Base-by-base conservation (phyloP, 2,329 filamentous ascomycete species). In the Verticillium nonalfalfae region DNA sequence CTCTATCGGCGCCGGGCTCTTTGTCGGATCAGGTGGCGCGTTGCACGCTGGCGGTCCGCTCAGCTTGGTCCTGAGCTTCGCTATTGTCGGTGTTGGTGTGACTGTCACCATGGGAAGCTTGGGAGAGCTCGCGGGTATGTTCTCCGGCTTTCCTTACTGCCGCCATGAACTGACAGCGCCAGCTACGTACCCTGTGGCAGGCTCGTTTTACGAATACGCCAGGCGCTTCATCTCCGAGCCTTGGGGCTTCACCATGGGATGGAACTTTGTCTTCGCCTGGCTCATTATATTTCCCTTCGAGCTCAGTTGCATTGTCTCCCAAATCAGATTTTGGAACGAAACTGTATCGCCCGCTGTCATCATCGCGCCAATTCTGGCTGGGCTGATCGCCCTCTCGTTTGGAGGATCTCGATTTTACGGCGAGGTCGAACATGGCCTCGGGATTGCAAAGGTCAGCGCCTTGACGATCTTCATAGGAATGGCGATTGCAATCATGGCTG, bases 391-490 rank as follows among this genome's bases (percentile, higher is more conserved):
- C 21, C 76, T 81, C 59, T 76, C 80, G 59, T 68, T 79, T 34
- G 79, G 79, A 56, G 81, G 81, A 1, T 78, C 81, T 7, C 71
- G 68, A 52, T 76, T 75, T 64, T 80, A 76, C 63, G 78, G 69
- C 64, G 79, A 77, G 69, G 76, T 82, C 39, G 83, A 85, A 67
- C 83, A 84, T 60, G 66, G 78, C 15, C 78, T 85, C n/a, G 77
- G 77, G 35, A 71, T 79, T 10, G 76, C 83, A 62, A 85, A 85
- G 67, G 74, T 84, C 61, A 62, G 75, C 35, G 81, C 83, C 36
- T 75, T 82, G 65, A 71, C 80, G 31, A 80, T 81, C 18, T 88
- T 87, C 71, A 83, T 87, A 63, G 73, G 87, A 60, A 73, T 84
- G 4, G 82, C 80, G 15, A 79, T 85, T 58, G 75, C 84, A 59